Evolutionary conservation across 192 early-diverging fungal species (phyloP).

Genomic region (Coemansia sp.): DNA sequence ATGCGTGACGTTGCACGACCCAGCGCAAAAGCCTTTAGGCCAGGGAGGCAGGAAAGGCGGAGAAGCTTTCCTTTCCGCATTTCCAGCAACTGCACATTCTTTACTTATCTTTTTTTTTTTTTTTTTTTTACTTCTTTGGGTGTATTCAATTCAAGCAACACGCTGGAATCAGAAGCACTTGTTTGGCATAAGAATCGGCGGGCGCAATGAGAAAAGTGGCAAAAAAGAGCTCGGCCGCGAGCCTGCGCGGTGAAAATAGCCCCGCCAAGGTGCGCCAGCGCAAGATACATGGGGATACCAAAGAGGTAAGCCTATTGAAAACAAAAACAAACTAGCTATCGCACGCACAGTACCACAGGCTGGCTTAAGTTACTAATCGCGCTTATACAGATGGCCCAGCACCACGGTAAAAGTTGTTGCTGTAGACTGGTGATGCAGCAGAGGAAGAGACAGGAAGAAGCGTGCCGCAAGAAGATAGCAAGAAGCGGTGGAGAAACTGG

Average conservation of each 20-base stretch:
- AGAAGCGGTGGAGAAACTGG: slow-evolving; percentile 73
- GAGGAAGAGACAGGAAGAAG: slow-evolving; percentile 9
- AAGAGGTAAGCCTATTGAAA: slow-evolving; percentile 9
- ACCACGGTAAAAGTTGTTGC: background rate
- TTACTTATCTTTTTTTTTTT: background rate
- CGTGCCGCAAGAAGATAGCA: slow-evolving; percentile 37
- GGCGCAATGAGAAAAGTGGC: slow-evolving; percentile 11
- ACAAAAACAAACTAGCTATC: background rate
- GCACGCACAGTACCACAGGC: background rate
- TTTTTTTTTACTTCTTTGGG: background rate
- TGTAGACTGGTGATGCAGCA: slow-evolving; percentile 1
- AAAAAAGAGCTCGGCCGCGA: slow-evolving; percentile 35
- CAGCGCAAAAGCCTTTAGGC: background rate
- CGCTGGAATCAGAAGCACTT: background rate
- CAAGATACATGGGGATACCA: slow-evolving; percentile 19
- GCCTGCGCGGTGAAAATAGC: slow-evolving; percentile 21
- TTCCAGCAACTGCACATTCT: background rate
- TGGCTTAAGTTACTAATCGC: slow-evolving; percentile 1
- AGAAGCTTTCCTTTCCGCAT: background rate
- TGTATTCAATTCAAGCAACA: background rate
- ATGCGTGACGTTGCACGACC: background rate
- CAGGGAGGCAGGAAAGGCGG: background rate
- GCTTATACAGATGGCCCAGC: background rate
- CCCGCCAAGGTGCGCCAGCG: slow-evolving; percentile 44
- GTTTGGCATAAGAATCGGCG: background rate